Evolutionary conservation across 257 asterid genomes (phyloP).

Genomic region (Osmanthus fragrans): DNA sequence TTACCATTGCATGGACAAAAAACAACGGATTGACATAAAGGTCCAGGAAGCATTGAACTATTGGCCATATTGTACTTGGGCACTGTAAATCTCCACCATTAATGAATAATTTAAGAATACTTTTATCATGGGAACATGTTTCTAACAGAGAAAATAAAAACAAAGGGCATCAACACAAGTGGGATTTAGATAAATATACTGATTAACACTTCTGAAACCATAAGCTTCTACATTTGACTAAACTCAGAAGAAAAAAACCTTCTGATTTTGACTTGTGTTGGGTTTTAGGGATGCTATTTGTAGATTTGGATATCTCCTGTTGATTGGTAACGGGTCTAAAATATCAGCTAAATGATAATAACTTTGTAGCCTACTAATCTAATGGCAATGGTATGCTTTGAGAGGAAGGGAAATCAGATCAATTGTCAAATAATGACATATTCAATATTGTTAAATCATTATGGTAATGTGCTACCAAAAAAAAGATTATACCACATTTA

Average conservation of each 20-base stretch:
- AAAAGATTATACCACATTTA: no score
- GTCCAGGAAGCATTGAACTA: not conserved
- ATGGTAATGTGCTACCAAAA: no score
- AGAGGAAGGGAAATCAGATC: no score
- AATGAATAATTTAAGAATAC: not conserved
- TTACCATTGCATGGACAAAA: not conserved
- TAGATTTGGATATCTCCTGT: not conserved
- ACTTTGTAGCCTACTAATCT: no score
- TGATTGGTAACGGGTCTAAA: not conserved
- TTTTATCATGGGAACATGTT: not conserved
- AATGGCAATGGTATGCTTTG: no score
- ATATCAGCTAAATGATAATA: no score
- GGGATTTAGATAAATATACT: not conserved
- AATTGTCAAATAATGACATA: no score
- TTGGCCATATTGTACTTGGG: not conserved
- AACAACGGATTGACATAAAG: not conserved
- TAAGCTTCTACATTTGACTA: not conserved
- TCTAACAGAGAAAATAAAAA: not conserved
- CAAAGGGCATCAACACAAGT: not conserved
- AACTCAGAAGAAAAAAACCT: slow-evolving; percentile 7
- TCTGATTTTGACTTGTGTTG: not conserved
- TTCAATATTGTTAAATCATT: no score
- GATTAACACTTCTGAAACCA: not conserved
- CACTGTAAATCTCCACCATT: not conserved
- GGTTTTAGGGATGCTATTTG: not conserved